Percentiles rank a stretch among this genome's conserved stretches.
Evolutionary conservation across 371 early-diverging fungal genomes (phyloP).

Genomic region (Batrachochytrium dendrobatidis): DNA sequence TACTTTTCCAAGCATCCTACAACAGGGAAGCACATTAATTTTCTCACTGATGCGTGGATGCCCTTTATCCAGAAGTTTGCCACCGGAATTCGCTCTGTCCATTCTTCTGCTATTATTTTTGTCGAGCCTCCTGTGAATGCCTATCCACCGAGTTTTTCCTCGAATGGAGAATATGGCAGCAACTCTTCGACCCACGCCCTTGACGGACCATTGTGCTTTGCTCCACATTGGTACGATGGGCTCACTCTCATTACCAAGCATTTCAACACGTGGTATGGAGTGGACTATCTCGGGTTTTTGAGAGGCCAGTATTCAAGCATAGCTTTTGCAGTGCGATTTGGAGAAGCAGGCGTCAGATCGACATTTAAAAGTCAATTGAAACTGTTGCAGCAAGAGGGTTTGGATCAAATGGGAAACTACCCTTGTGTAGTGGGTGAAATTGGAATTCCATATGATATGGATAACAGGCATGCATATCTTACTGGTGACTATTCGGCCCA

Average conservation of each 20-base stretch:
- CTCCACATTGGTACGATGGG: constrained; percentile 76
- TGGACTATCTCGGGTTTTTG: constrained; percentile 41
- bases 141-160: constrained; percentile 41
- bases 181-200: too few species aligned
- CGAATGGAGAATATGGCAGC: too few species aligned
- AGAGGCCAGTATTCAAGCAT: constrained; percentile 19
- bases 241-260: constrained; percentile 67
- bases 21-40: constrained; percentile 39
- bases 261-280: constrained; percentile 58
- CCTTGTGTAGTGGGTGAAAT: constrained; percentile 63
- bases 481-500: constrained; percentile 61
- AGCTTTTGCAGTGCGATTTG: constrained; percentile 26
- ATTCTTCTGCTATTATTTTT: constrained; percentile 52
- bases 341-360: constrained; percentile 22
- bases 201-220: constrained; percentile 52
- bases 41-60: constrained; percentile 53
- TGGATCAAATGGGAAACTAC: constrained; percentile 17
- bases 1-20: constrained; percentile 59
- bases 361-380: constrained; percentile 21
- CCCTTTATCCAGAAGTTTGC: constrained; percentile 58
- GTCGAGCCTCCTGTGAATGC: constrained; percentile 66
- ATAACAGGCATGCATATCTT: constrained; percentile 51
- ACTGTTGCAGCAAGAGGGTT: constrained; percentile 21
- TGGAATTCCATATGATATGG: constrained; percentile 77
- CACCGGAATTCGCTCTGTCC: constrained; percentile 47